Conservation (phyloP, 140 eudicot genomes). For the Bidens hawaiensis region DNA sequence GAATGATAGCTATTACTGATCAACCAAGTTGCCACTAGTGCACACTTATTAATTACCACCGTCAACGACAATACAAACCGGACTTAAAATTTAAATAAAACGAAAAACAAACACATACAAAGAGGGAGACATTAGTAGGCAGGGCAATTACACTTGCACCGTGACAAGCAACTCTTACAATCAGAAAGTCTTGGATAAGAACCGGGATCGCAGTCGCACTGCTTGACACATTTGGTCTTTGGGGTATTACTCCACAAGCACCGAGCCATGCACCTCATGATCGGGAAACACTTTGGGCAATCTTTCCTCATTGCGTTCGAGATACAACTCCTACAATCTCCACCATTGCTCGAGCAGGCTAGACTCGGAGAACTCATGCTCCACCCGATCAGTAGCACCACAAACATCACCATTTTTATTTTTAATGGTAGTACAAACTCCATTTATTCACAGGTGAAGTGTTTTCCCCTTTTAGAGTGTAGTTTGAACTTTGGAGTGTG, state of each 20-base stretch:
- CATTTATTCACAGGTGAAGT: neutral
- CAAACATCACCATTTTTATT: slow-evolving; percentile 1
- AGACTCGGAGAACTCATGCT: slow-evolving; percentile 9
- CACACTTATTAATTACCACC: no score
- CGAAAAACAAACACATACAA: neutral
- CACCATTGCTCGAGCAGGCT: slow-evolving; percentile 34
- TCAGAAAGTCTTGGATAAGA: slow-evolving; percentile 59
- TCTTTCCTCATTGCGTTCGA: slow-evolving; percentile 40
- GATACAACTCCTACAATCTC: slow-evolving; percentile 54
- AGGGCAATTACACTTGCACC: slow-evolving; percentile 62
- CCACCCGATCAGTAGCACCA: slow-evolving; percentile 29
- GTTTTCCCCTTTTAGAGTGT: neutral
- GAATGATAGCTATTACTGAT: no score
- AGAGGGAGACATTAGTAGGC: slow-evolving; percentile 6
- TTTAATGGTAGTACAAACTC: slow-evolving; percentile 5
- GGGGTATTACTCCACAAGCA: slow-evolving; percentile 67
- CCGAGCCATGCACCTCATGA: slow-evolving; percentile 75
- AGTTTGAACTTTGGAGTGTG: neutral
- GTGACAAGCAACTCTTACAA: slow-evolving; percentile 74
- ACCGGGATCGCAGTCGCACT: slow-evolving; percentile 54
- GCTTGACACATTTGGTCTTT: slow-evolving; percentile 52
- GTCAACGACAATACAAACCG: neutral
- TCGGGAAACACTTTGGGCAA: slow-evolving; percentile 64
- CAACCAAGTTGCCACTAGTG: no score
- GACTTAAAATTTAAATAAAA: neutral